A percentile compares a stretch with the other conserved stretches of the same genome.
Evolutionary conservation across 345 rosid species (phyloP).

Genomic region (Eucalyptus sp.): DNA sequence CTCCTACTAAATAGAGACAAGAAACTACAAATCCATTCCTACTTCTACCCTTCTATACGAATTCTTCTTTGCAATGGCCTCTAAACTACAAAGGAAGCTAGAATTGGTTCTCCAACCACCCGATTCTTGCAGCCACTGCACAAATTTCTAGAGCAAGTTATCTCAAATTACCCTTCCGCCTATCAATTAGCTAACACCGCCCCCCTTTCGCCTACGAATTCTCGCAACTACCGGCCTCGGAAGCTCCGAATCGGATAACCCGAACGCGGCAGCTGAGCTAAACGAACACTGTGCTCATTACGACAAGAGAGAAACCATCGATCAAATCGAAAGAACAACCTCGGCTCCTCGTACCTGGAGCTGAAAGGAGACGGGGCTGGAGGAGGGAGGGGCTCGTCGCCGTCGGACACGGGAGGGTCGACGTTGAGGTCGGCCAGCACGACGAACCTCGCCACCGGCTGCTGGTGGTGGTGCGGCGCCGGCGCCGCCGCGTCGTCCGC

Average conservation of each 20-base stretch:
- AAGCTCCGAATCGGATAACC: background rate
- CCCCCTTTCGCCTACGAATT: background rate
- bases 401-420: slow-evolving; percentile 76
- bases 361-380: slow-evolving; percentile 21
- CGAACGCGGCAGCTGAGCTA: background rate
- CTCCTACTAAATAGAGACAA: background rate
- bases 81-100: background rate
- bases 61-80: background rate
- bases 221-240: background rate
- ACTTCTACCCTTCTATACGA: background rate
- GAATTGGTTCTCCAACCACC: background rate
- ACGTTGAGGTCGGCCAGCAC: slow-evolving; percentile 89
- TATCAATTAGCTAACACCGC: background rate
- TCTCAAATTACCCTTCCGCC: background rate
- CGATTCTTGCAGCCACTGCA: background rate
- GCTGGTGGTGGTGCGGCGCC: background rate
- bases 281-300: background rate
- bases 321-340: background rate
- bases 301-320: background rate
- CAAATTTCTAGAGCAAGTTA: background rate
- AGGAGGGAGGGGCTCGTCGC: slow-evolving; percentile 17
- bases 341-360: slow-evolving; percentile 21
- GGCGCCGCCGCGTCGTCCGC: slow-evolving; percentile 6
- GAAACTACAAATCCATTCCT: background rate
- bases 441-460: slow-evolving; percentile 27